Percentiles rank a stretch among this genome's conserved stretches.
Evolutionary conservation across 2,329 filamentous ascomycete species (phyloP).

Genomic region (Aspergillus aculeatus): DNA sequence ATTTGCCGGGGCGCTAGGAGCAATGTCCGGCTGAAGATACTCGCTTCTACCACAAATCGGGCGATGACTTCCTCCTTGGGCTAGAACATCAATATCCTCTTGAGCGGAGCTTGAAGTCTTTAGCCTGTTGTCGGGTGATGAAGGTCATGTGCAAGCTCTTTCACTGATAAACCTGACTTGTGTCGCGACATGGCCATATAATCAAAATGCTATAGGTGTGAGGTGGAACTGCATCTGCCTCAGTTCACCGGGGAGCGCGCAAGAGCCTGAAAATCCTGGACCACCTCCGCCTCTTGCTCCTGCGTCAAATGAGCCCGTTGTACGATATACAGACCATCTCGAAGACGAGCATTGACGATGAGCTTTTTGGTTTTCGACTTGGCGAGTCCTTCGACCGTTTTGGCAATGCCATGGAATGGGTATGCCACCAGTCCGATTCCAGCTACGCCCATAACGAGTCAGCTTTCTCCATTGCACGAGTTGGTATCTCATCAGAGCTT

Average conservation of each 20-base stretch:
- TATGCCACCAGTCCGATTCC: constrained; percentile 33
- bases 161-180: too few relatives aligned
- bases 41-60: background rate
- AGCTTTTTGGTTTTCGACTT: constrained; percentile 26
- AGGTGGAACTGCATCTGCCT: background rate
- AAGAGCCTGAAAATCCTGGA: constrained; percentile 12
- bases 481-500: background rate
- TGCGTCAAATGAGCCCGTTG: background rate
- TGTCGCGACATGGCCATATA: too few relatives aligned
- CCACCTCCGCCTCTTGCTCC: background rate
- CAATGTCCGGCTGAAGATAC: background rate
- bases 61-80: background rate
- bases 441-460: constrained; percentile 10
- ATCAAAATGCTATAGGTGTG: too few relatives aligned
- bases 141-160: too few relatives aligned
- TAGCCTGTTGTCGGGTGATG: too few relatives aligned
- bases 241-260: background rate
- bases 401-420: constrained; percentile 32
- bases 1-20: background rate
- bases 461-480: background rate
- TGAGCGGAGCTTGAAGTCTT: background rate
- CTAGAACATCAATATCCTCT: background rate
- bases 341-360: constrained; percentile 22
- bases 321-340: constrained; percentile 18
- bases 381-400: constrained; percentile 30